Conservation (phyloP, 257 asterid genomes). For the Fraxinus americana region DNA sequence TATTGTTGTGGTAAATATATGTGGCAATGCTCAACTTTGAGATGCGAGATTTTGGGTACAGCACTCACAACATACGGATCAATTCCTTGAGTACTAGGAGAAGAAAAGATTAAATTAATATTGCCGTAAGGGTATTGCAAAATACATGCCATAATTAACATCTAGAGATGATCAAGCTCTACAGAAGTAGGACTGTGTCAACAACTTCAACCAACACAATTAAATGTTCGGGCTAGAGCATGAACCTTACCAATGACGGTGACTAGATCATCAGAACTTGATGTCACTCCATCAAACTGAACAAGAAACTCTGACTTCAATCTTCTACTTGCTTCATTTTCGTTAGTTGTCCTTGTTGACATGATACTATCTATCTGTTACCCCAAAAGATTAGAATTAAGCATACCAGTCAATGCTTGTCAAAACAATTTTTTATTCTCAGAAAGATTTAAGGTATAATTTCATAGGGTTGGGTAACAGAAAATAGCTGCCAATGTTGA, state of each 20-base stretch:
- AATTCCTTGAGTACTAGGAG: slow-evolving; percentile 8
- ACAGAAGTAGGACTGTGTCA: slow-evolving; percentile 2
- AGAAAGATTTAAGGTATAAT: not conserved
- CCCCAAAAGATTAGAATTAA: slow-evolving; percentile 16
- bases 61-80: not conserved
- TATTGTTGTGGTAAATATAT: not conserved
- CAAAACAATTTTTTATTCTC: not conserved
- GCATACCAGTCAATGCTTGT: slow-evolving; percentile 1
- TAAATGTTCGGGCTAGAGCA: slow-evolving; percentile 19
- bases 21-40: not conserved
- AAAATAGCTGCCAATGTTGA: not conserved
- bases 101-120: not conserved
- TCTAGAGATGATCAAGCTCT: slow-evolving; percentile 18
- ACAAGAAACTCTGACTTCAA: slow-evolving; percentile 92
- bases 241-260: slow-evolving; percentile 78
- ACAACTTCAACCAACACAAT: slow-evolving; percentile 21
- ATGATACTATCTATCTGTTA: slow-evolving; percentile 93
- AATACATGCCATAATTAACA: slow-evolving; percentile 15
- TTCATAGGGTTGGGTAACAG: not conserved
- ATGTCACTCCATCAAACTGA: slow-evolving; percentile 95
- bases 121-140: not conserved
- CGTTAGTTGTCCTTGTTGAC: slow-evolving; percentile 90
- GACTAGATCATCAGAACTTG: slow-evolving; percentile 81
- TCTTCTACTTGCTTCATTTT: slow-evolving; percentile 99
- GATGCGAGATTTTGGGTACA: not conserved